Percentiles rank a stretch among this genome's conserved stretches.
Evolutionary conservation across 164 flowering plant species (phyloP).

Genomic region (Nelumbo lutea): DNA sequence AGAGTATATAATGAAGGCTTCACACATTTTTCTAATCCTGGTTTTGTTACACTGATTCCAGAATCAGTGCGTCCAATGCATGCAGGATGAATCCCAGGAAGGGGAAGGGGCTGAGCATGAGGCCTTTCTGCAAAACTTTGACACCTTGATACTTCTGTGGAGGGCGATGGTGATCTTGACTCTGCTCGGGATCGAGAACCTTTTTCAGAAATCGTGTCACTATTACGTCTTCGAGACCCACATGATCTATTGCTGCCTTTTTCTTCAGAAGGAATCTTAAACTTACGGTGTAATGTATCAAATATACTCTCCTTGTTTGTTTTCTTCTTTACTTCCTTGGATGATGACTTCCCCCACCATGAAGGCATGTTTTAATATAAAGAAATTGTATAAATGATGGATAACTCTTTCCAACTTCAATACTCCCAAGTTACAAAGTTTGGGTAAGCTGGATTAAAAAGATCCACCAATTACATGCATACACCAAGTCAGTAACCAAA

Average conservation of each 20-base stretch:
- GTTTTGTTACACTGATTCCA: slow-evolving; percentile 47
- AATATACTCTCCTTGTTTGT: slow-evolving; percentile 61
- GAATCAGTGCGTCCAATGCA: slow-evolving; percentile 52
- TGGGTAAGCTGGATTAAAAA: background rate
- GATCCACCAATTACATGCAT: background rate
- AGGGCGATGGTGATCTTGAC: slow-evolving; percentile 80
- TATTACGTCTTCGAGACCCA: slow-evolving; percentile 48
- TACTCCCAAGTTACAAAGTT: background rate
- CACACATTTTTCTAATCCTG: slow-evolving; percentile 38
- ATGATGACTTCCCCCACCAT: slow-evolving; percentile 89
- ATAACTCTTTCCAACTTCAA: slow-evolving; percentile 1
- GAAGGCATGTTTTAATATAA: slow-evolving; percentile 29
- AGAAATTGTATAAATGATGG: background rate
- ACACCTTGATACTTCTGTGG: slow-evolving; percentile 71
- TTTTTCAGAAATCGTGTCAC: slow-evolving; percentile 55
- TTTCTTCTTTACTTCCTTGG: slow-evolving; percentile 88
- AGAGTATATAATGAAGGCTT: slow-evolving; percentile 51
- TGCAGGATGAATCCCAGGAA: slow-evolving; percentile 51
- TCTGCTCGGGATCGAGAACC: slow-evolving; percentile 51
- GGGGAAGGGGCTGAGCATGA: slow-evolving; percentile 81
- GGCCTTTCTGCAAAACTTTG: slow-evolving; percentile 89
- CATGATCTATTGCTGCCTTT: slow-evolving; percentile 47
- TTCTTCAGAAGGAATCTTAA: slow-evolving; percentile 53
- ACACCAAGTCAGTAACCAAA: background rate
- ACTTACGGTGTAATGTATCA: slow-evolving; percentile 63